phyloP scores from a whole-genome alignment of 1,139 yeast genomes.

The Groenewaldozyma sp. region DNA sequence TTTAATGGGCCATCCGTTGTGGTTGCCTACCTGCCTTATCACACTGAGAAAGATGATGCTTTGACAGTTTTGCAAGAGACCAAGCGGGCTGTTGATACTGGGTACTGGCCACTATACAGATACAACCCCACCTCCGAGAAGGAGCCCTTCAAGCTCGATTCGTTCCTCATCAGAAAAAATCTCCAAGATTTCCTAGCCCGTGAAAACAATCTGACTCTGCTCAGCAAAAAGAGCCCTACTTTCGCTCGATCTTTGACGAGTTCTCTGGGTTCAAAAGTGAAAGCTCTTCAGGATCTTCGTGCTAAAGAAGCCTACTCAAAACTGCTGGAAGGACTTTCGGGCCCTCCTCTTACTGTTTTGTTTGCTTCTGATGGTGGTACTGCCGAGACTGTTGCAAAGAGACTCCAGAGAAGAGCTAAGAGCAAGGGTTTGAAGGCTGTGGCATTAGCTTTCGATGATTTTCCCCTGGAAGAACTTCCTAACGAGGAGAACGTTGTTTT shows the following conservation, averaged over 20 bases:
- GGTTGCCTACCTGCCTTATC: constrained; percentile 80
- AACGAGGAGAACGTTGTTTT: constrained; percentile 76
- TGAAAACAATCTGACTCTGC: constrained; percentile 74
- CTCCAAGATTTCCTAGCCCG: constrained; percentile 75
- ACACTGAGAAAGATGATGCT: constrained; percentile 57
- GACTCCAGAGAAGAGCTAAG: constrained; percentile 72
- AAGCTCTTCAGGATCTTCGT: constrained; percentile 50
- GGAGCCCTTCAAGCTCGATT: constrained; percentile 64
- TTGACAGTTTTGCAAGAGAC: constrained; percentile 76
- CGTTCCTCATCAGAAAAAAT: constrained; percentile 70
- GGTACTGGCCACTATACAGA: constrained; percentile 93
- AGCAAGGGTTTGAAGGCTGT: constrained; percentile 79
- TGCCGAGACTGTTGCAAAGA: constrained; percentile 77
- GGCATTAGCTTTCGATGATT: constrained; percentile 76
- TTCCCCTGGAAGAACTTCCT: constrained; percentile 69
- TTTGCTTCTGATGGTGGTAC: constrained; percentile 96
- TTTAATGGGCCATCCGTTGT: constrained; percentile 87
- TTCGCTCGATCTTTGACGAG: constrained; percentile 66
- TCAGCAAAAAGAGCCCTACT: constrained; percentile 62
- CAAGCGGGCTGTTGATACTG: constrained; percentile 82
- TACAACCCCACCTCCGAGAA: constrained; percentile 55
- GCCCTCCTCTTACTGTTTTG: constrained; percentile 85
- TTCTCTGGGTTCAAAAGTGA: constrained; percentile 53
- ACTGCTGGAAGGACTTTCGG: constrained; percentile 77
- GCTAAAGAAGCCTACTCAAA: constrained; percentile 73